These are phyloP conservation scores for Fragosphaeria purpurea DNA, from an alignment of 2,329 filamentous ascomycete genomes.

Conservation along the genomic window DNA sequence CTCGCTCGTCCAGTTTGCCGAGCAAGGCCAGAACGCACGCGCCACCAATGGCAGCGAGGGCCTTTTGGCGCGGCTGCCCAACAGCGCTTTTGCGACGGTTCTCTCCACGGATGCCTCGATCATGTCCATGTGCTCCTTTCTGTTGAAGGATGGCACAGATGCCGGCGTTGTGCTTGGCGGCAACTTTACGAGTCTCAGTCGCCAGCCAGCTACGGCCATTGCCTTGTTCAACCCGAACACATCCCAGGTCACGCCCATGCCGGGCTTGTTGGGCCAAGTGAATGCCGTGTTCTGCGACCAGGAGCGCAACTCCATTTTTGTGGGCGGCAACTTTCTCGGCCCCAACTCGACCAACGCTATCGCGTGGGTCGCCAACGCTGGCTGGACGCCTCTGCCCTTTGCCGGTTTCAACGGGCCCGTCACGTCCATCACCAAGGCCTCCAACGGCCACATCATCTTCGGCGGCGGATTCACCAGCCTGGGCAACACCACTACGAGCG, in stretches of 20 bases:
- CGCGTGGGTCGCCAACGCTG: conserved; percentile 58
- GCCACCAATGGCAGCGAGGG: conserved; percentile 70
- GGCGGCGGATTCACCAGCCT: conserved; percentile 83
- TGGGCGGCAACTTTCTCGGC: conserved; percentile 77
- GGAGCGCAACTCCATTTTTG: conserved; percentile 68
- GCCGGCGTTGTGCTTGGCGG: conserved; percentile 78
- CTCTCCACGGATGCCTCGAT: conserved; percentile 76
- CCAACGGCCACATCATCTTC: conserved; percentile 80
- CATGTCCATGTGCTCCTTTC: conserved; percentile 75
- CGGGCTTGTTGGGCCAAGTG: conserved; percentile 76
- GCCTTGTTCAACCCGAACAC: conserved; percentile 72
- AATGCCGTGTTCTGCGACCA: conserved; percentile 75
- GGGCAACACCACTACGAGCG: conserved; percentile 57
- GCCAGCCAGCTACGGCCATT: conserved; percentile 63
- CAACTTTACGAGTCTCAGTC: conserved; percentile 87
- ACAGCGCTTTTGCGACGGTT: conserved; percentile 69
- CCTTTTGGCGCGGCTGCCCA: conserved; percentile 71
- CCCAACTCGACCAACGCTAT: conserved; percentile 83
- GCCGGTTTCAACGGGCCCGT: conserved; percentile 92
- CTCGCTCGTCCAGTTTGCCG: conserved; percentile 77
- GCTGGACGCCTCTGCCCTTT: conserved; percentile 78
- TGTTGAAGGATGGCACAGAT: conserved; percentile 53
- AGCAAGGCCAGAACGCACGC: conserved; percentile 60
- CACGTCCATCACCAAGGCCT: conserved; percentile 68
- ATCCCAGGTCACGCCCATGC: conserved; percentile 58